Evolutionary conservation across 202 grass and related monocot species (phyloP).

Genomic region (Thinopyrum obtusiflorum): DNA sequence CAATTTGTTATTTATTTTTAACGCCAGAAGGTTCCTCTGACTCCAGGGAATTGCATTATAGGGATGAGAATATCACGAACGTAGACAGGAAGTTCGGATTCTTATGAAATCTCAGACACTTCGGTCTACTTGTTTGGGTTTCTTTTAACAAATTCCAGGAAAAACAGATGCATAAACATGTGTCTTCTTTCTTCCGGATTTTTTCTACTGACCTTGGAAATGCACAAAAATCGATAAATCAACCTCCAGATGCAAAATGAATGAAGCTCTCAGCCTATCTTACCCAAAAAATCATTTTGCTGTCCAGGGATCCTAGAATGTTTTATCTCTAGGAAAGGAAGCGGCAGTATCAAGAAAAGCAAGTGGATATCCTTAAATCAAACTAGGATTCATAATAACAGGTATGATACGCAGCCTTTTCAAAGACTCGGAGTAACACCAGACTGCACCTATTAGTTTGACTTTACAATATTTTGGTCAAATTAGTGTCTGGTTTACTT

Average conservation of each 20-base stretch:
- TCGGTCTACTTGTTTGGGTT: neutral
- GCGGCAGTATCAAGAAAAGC: constrained; percentile 2
- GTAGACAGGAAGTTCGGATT: neutral
- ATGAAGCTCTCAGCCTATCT: neutral
- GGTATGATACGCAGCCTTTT: neutral
- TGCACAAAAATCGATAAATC: neutral
- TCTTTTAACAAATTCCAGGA: neutral
- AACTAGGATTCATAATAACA: neutral
- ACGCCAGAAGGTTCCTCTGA: neutral
- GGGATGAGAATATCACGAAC: neutral
- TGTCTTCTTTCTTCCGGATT: neutral
- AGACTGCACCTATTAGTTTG: constrained; percentile 3
- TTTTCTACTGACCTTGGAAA: neutral
- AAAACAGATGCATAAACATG: neutral
- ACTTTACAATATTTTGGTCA: neutral
- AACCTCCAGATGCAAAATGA: constrained; percentile 13
- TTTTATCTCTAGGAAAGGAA: neutral
- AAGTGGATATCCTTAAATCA: constrained; percentile 2
- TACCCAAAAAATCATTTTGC: neutral
- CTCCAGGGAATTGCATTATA: constrained; percentile 1
- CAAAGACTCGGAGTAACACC: neutral
- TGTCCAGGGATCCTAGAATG: neutral
- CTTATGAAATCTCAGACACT: neutral
- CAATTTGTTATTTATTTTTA: neutral
- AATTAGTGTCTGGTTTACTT: constrained; percentile 9